A percentile compares a stretch with the other conserved stretches of the same genome.
phyloP scores from a whole-genome alignment of 1,284 basidiomycete genomes.

The Phellopilus nigrolimitatus region DNA sequence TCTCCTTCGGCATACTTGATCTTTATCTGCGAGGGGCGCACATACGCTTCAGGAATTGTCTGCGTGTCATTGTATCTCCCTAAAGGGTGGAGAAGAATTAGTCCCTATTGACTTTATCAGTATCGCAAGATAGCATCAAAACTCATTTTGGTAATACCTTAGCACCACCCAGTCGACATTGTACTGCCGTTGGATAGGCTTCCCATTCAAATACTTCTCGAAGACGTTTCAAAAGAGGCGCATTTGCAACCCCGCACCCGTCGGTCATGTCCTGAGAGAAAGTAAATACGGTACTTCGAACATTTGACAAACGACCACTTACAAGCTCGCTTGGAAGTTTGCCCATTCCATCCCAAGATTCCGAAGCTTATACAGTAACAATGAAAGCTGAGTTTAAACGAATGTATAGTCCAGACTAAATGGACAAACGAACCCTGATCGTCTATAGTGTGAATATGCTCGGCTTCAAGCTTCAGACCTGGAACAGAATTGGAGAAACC shows the following conservation, averaged over 20 bases:
- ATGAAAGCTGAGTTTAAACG: constrained; percentile 11
- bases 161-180: constrained; percentile 41
- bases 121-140: not conserved
- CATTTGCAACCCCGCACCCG: constrained; percentile 46
- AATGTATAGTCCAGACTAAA: not conserved
- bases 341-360: constrained; percentile 22
- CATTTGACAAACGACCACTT: not conserved
- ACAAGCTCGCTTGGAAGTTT: constrained; percentile 30
- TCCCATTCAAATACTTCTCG: constrained; percentile 34
- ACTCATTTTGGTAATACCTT: constrained; percentile 34
- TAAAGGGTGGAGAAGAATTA: constrained; percentile 36
- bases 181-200: constrained; percentile 42
- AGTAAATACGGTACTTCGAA: constrained; percentile 23
- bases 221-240: constrained; percentile 32
- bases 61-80: constrained; percentile 24
- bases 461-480: constrained; percentile 28
- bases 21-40: constrained; percentile 47
- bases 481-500: constrained; percentile 40
- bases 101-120: constrained; percentile 34
- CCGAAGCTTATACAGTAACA: constrained; percentile 26
- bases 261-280: constrained; percentile 44
- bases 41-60: constrained; percentile 32
- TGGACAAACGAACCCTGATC: constrained; percentile 38
- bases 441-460: constrained; percentile 28
- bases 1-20: constrained; percentile 34